Evolutionary conservation across 306 rosid species (phyloP), one percentile per base, ranked within the genome.

Genomic region (Glycine latifolia): DNA sequence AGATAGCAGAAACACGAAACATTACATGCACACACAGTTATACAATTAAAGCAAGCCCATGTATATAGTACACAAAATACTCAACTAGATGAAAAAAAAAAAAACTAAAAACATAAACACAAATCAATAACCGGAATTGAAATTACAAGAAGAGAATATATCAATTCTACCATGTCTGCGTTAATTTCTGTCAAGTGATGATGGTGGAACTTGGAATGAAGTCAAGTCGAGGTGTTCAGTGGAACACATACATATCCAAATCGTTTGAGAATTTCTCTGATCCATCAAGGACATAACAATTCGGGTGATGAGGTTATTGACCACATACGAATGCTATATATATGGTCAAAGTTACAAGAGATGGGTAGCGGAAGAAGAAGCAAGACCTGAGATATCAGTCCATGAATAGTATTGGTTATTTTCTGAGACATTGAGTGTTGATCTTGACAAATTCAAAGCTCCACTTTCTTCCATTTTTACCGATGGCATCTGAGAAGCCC

Each of bases 351-450:
- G 86, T 87, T 84, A 91, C 80, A 88, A 82, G 87, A 91, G 89
- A 80, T 89, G 91, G 78, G 52, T 26, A 31, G 92, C 66, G 39
- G 97, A 85, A 86, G 97, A 83, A 82, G 97, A 86, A 48, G 88
- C 85, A 84, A 91, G 87, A 71, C 89, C 91, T 72, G 95, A 91
- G 60, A 91, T 71, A 81, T 91, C 94, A 16, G 88, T 88, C 97
- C 95, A 93, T 10, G 89, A 81, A 80, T 70, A 90, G 84, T 76
- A 85, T 50, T 87, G 87, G 68, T 87, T 80, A 71, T 78, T 81
- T 50, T 87, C 87, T 8, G 87, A 49, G 76, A 83, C 56, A 75
- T 60, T 77, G 75, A 87, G 62, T 16, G 73, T 15, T 43, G 91
- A 50, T 74, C 91, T 87, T 35, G 87, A 80, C 60, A 85, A 75